Conservation (phyloP, 2,329 filamentous ascomycete species). For the Talaromyces sp. region DNA sequence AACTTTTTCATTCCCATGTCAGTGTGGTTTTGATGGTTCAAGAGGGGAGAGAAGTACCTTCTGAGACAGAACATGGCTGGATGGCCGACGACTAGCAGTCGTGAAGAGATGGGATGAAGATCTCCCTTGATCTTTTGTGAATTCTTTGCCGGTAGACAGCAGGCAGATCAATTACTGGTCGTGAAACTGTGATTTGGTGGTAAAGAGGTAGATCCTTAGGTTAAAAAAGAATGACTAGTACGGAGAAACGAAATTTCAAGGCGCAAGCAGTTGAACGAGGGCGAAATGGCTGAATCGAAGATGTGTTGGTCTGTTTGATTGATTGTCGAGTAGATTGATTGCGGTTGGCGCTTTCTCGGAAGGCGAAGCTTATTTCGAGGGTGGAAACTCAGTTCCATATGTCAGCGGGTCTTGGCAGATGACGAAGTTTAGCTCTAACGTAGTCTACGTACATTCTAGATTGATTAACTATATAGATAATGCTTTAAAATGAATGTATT, state of each 20-base stretch:
- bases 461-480: neutral
- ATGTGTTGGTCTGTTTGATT: neutral
- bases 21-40: neutral
- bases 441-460: neutral
- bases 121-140: neutral
- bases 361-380: neutral
- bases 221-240: neutral
- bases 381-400: neutral
- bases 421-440: neutral
- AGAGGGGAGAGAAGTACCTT: conserved; percentile 46
- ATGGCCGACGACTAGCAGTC: neutral
- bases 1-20: conserved; percentile 48
- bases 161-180: neutral
- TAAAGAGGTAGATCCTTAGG: neutral
- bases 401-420: conserved; percentile 6
- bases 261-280: neutral
- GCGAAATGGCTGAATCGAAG: neutral
- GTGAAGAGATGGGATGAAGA: neutral
- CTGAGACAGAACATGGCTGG: conserved; percentile 63
- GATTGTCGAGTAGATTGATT: neutral
- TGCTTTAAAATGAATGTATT: neutral
- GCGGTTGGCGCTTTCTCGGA: neutral
- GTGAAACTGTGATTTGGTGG: neutral
- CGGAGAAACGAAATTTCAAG: neutral
- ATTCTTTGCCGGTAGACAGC: neutral